Conservation (phyloP, 805 yeast species). For the Yarrowia sp. region DNA sequence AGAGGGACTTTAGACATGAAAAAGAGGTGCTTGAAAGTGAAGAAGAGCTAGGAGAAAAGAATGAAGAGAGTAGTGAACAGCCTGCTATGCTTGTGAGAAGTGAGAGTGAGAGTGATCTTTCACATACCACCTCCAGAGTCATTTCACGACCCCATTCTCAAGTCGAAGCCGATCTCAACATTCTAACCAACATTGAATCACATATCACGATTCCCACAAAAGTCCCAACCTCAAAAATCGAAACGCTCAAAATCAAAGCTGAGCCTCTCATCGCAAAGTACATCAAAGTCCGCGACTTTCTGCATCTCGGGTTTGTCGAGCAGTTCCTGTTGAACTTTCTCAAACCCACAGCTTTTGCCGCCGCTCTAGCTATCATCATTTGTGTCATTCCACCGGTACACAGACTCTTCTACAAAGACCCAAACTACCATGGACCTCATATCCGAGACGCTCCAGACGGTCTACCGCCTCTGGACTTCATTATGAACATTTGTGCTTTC, state of each 20-base stretch:
- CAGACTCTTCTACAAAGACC: slow-evolving; percentile 55
- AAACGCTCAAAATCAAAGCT: background rate
- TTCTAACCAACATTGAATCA: background rate
- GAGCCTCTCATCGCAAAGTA: background rate
- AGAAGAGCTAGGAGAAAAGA: background rate
- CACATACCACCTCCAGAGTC: background rate
- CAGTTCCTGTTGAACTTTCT: slow-evolving; percentile 39
- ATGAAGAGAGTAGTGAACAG: background rate
- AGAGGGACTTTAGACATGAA: slow-evolving; percentile 54
- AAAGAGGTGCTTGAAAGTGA: background rate
- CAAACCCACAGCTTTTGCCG: slow-evolving; percentile 70
- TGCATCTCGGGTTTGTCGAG: slow-evolving; percentile 9
- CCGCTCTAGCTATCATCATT: slow-evolving; percentile 61
- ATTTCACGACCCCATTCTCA: background rate
- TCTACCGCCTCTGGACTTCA: slow-evolving; percentile 75
- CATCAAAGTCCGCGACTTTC: background rate
- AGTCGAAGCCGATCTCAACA: slow-evolving; percentile 7
- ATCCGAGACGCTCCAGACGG: slow-evolving; percentile 81
- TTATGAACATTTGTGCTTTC: slow-evolving; percentile 78
- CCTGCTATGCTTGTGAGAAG: background rate
- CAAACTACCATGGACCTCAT: slow-evolving; percentile 38
- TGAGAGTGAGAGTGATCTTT: background rate
- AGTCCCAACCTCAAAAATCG: background rate
- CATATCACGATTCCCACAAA: background rate
- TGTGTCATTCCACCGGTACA: slow-evolving; percentile 87